These are phyloP conservation scores for Phycomyces blakesleeanus DNA, from an alignment of 192 early-diverging fungal genomes.

Conservation along the genomic window DNA sequence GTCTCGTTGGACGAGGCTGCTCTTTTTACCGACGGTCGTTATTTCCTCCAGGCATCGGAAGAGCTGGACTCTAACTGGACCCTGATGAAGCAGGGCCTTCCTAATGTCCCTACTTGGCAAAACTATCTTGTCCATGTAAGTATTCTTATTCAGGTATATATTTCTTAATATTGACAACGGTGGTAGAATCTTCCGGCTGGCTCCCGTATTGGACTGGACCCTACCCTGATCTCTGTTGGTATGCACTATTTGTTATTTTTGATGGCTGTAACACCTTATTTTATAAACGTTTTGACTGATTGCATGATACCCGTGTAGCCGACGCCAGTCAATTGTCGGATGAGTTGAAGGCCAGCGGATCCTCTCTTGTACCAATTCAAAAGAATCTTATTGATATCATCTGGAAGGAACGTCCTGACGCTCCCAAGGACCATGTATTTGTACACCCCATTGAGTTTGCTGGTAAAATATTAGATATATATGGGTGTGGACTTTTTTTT, in stretches of 20 bases:
- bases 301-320: constrained; percentile 6
- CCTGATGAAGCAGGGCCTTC: constrained; percentile 88
- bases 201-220: constrained; percentile 91
- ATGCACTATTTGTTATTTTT: constrained; percentile 22
- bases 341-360: constrained; percentile 40
- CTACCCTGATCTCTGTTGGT: constrained; percentile 77
- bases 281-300: background rate
- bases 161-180: background rate
- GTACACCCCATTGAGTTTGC: constrained; percentile 70
- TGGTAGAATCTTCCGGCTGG: constrained; percentile 56
- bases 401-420: constrained; percentile 77
- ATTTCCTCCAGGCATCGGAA: constrained; percentile 92
- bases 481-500: too few relatives aligned
- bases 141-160: background rate
- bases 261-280: background rate
- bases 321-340: constrained; percentile 26
- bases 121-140: constrained; percentile 75
- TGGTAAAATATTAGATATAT: too few relatives aligned
- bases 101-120: constrained; percentile 85
- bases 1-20: constrained; percentile 75
- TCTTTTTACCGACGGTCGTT: constrained; percentile 96
- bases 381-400: constrained; percentile 85
- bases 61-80: constrained; percentile 93
- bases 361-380: constrained; percentile 63
- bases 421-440: constrained; percentile 62